phyloP scores from a whole-genome alignment of 176 grass and related monocot species.

The Puccinellia tenuiflora region DNA sequence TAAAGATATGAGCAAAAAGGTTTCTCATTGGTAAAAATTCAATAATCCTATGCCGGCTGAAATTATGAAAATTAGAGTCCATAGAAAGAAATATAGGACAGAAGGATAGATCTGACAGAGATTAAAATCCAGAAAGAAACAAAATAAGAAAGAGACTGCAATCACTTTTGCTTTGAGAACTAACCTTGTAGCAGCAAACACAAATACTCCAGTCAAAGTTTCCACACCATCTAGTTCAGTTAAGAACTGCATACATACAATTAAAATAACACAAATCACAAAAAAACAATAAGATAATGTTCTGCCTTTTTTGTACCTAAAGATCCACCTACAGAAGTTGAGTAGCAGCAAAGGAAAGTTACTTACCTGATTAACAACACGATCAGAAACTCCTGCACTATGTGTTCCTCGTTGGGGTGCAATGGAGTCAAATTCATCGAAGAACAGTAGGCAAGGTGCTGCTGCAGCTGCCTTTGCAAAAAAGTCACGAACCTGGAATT shows the following conservation, averaged over 20 bases:
- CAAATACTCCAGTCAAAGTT: conserved; percentile 87
- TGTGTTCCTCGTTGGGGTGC: conserved; percentile 85
- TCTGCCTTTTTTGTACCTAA: background rate
- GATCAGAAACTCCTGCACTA: conserved; percentile 89
- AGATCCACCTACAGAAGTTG: background rate
- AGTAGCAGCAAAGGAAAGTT: background rate
- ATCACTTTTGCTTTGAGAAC: conserved; percentile 13
- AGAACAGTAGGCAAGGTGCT: conserved; percentile 89
- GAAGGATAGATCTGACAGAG: conserved; percentile 16
- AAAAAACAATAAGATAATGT: background rate
- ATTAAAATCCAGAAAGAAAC: background rate
- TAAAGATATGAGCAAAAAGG: background rate
- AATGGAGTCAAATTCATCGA: conserved; percentile 97
- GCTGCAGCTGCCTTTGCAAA: conserved; percentile 87
- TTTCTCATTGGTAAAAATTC: background rate
- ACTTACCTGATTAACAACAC: conserved; percentile 95
- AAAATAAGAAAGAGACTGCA: conserved; percentile 4
- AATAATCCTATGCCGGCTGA: background rate
- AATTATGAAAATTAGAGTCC: background rate
- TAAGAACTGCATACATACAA: conserved; percentile 67
- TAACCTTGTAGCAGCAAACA: conserved; percentile 95
- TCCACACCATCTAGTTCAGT: conserved; percentile 97
- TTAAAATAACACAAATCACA: conserved; percentile 1
- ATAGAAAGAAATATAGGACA: background rate
- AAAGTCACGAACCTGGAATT: conserved; percentile 77